Conservation (phyloP, 108 stramenopile genomes). For the Fragilaria radians region DNA sequence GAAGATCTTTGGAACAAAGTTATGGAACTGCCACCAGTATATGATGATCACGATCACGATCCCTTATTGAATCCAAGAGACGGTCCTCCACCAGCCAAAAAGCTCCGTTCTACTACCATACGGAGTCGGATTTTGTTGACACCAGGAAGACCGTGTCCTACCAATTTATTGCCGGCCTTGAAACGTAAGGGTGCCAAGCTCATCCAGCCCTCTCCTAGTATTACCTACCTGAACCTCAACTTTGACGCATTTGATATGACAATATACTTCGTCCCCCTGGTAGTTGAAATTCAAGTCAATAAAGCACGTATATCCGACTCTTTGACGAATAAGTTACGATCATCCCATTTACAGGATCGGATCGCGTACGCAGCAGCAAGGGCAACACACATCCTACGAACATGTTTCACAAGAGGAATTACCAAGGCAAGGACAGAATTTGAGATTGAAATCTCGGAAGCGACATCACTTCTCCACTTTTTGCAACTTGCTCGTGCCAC, state of each 20-base stretch:
- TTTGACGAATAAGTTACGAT: constrained; percentile 41
- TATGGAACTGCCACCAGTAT: constrained; percentile 26
- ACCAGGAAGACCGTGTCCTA: constrained; percentile 39
- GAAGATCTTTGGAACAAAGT: constrained; percentile 79
- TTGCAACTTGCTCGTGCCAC: constrained; percentile 56
- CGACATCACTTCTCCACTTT: constrained; percentile 58
- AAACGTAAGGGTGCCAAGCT: constrained; percentile 51
- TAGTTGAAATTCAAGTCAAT: constrained; percentile 23
- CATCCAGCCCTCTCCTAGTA: constrained; percentile 25
- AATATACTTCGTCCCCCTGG: constrained; percentile 62
- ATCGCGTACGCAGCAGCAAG: constrained; percentile 70
- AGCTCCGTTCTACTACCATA: constrained; percentile 17
- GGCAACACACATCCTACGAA: constrained; percentile 56
- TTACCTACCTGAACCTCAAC: constrained; percentile 44
- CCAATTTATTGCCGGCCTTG: constrained; percentile 55
- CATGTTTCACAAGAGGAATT: constrained; percentile 48
- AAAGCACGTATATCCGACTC: constrained; percentile 14
- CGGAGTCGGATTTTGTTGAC: constrained; percentile 46
- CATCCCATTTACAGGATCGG: constrained; percentile 48
- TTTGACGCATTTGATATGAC: constrained; percentile 81
- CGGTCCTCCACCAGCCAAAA: constrained; percentile 3
- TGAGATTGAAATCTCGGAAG: constrained; percentile 73
- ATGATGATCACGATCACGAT: constrained; percentile 8
- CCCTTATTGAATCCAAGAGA: constrained; percentile 6
- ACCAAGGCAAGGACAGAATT: constrained; percentile 43